Conservation (phyloP, 345 rosid genomes). For the Eucalyptus albens region DNA sequence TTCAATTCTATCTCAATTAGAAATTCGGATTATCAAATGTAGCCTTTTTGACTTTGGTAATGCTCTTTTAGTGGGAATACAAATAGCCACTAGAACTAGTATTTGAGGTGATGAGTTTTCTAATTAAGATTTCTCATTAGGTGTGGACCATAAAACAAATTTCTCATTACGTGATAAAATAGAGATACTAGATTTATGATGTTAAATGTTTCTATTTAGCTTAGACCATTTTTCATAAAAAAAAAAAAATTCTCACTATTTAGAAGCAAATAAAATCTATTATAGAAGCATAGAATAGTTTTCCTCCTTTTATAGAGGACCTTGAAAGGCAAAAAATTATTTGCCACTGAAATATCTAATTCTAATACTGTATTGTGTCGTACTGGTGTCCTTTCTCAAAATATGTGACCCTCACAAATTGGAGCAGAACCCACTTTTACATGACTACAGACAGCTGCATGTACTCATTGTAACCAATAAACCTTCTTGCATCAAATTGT, state of each 20-base stretch:
- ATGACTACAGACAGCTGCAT: not conserved
- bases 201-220: not conserved
- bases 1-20: rapidly evolving
- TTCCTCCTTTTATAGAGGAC: not conserved
- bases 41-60: not conserved
- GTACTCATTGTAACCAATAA: not conserved
- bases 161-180: not conserved
- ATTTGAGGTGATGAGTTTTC: not conserved
- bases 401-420: not conserved
- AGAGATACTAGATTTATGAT: not conserved
- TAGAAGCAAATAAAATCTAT: not conserved
- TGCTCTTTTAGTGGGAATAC: not conserved
- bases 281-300: not conserved
- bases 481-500: not conserved
- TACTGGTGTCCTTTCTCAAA: not conserved
- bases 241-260: not conserved
- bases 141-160: not conserved
- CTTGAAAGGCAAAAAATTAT: not conserved
- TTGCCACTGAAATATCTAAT: not conserved
- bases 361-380: not conserved
- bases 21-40: rapidly evolving
- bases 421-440: not conserved
- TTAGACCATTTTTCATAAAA: not conserved
- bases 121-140: not conserved
- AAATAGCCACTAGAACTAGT: not conserved